Base-by-base conservation (phyloP, 768 basidiomycete species). In the Boletus patriciae region DNA sequence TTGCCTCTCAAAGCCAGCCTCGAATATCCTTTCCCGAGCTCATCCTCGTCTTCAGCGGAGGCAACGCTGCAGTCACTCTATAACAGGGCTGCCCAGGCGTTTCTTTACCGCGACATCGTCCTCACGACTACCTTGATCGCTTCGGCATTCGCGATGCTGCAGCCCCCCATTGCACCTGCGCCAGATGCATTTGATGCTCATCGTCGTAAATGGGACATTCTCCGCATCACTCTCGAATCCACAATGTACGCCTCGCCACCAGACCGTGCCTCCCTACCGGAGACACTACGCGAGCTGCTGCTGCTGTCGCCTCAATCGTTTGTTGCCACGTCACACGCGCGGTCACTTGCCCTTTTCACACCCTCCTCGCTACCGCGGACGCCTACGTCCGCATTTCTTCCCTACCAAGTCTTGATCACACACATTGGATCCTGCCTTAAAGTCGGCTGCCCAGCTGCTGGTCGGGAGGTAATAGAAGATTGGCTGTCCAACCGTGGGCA, bases 181-280 rank as follows among this genome's bases (percentile, higher is more conserved):
- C 61, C 64, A 41, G 84, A 85, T 56, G 46, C 63, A 4, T 76
- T 83, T 5, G 76, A 79, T 53, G 73, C 80, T 21, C 74, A 78
- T 46, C 83, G 91, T 18, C 78, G 85, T 54, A 92, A 92, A 74
- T 94, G 92, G 92, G 91, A 94, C 65, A 84, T 94, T 54, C 83
- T 94, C 8, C 81, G 92, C 25, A 87, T 94, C 59, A 93, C 90
- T 0, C 79, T 92, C 52, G 90, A 93, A 67, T 83, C 86, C 1
- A 90, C 86, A 1, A 72, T 89, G 27, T 90, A 88, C 65, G 69
- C 82, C 15, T 79, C 87, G 3, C 75, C 76, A 1, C 80, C 84
- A 19, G 68, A 72, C 50, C 60, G 61, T 29, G n/a, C 52, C 6
- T 46, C 58, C 19, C 70, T 88, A 15, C 87, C 88, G 0, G 72